phyloP scores from a whole-genome alignment of 2,329 filamentous ascomycete genomes.

The Harringtonia aguacate region DNA sequence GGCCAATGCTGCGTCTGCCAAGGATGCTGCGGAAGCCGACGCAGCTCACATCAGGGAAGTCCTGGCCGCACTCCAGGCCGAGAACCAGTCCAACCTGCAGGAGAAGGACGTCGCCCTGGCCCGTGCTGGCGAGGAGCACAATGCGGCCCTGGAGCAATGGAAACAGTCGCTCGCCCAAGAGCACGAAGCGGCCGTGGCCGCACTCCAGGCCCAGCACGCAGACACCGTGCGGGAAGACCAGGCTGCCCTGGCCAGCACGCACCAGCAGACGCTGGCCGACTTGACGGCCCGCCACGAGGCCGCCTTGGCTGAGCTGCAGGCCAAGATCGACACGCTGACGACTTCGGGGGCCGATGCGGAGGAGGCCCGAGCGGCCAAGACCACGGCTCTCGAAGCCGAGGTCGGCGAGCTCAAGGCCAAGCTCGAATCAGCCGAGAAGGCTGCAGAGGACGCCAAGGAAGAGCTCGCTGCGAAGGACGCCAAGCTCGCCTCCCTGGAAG shows the following conservation, averaged over 20 bases:
- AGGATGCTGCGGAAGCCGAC: constrained; percentile 36
- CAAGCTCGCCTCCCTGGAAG: constrained; percentile 29
- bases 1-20: constrained; percentile 34
- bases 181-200: constrained; percentile 36
- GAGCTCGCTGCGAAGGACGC: constrained; percentile 32
- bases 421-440: constrained; percentile 35
- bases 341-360: constrained; percentile 35
- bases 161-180: constrained; percentile 37
- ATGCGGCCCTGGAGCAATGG: constrained; percentile 38
- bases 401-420: constrained; percentile 38
- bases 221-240: constrained; percentile 37
- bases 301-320: constrained; percentile 37
- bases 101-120: constrained; percentile 25
- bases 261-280: constrained; percentile 38
- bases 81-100: constrained; percentile 26
- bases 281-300: constrained; percentile 40
- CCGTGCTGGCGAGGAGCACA: constrained; percentile 35
- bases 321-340: constrained; percentile 42
- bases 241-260: constrained; percentile 29
- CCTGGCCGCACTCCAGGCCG: constrained; percentile 33
- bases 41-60: constrained; percentile 37
- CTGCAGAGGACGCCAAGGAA: constrained; percentile 28
- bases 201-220: constrained; percentile 42
- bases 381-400: constrained; percentile 40
- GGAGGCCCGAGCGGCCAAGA: constrained; percentile 31